Evolutionary conservation across 2,329 filamentous ascomycete genomes (phyloP).

Genomic region (Onygenales sp.): DNA sequence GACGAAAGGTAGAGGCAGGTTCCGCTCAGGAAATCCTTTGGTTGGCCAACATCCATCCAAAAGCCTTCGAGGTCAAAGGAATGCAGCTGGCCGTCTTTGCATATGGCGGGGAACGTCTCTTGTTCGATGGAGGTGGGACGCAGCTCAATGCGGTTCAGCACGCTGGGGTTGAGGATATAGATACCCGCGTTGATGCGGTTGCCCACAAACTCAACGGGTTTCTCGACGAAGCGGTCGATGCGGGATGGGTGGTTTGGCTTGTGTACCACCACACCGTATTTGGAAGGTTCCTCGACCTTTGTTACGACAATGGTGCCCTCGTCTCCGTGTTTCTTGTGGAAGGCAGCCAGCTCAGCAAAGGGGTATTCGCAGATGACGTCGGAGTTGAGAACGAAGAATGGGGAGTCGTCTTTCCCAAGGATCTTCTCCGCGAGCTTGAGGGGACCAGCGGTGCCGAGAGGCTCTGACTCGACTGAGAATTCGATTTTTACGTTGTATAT

Average conservation of each 20-base stretch:
- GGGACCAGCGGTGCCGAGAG: conserved; percentile 87
- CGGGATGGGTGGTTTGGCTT: conserved; percentile 81
- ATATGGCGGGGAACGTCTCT: conserved; percentile 94
- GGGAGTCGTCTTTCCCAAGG: conserved; percentile 82
- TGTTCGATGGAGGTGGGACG: conserved; percentile 97
- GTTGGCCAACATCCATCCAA: conserved; percentile 99
- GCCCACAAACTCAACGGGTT: conserved; percentile 95
- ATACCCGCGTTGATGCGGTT: conserved; percentile 98
- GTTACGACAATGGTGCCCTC: conserved; percentile 98
- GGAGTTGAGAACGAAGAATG: conserved; percentile 97
- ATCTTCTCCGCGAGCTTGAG: conserved; percentile 91
- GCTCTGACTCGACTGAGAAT: conserved; percentile 94
- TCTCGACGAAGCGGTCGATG: conserved; percentile 99
- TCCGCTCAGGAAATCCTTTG: conserved; percentile 93
- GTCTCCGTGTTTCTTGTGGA: conserved; percentile 86
- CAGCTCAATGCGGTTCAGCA: conserved; percentile 86
- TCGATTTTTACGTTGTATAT: conserved; percentile 91
- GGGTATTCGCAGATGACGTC: conserved; percentile 98
- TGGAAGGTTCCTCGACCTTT: conserved; percentile 97
- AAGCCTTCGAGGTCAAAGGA: conserved; percentile 95
- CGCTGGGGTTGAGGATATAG: conserved; percentile 91
- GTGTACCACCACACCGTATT: conserved; percentile 98
- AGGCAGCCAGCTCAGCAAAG: conserved; percentile 78
- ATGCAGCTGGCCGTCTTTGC: conserved; percentile 80
- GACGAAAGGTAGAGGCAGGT: conserved; percentile 95